Evolutionary conservation across 768 basidiomycete genomes (phyloP).

Genomic region (Dictyophora rubrovolvata): DNA sequence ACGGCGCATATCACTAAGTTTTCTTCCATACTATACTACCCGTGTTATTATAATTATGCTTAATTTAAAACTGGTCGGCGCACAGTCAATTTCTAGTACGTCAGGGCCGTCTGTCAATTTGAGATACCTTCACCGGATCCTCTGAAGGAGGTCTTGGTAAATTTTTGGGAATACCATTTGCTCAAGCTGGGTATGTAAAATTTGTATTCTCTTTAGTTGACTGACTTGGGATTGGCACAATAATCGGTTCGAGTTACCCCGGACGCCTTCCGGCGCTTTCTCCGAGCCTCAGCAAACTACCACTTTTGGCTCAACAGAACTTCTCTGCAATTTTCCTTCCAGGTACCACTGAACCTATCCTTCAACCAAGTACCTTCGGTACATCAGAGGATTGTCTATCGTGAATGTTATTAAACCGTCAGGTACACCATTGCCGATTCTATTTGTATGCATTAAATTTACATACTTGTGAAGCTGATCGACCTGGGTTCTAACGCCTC

Average conservation of each 20-base stretch:
- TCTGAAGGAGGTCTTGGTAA: constrained; percentile 16
- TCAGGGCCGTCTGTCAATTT: constrained; percentile 19
- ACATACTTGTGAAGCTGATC: neutral
- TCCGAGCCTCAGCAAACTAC: constrained; percentile 25
- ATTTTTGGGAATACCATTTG: constrained; percentile 34
- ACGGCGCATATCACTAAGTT: too few species aligned
- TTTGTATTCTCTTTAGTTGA: neutral
- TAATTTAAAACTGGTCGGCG: too few species aligned
- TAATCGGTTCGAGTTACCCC: neutral
- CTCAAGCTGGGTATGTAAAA: constrained; percentile 26
- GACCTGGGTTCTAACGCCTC: constrained; percentile 2
- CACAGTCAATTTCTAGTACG: neutral
- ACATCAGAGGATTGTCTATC: constrained; percentile 25
- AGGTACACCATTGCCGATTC: constrained; percentile 37
- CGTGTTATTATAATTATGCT: too few species aligned
- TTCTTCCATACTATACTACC: too few species aligned
- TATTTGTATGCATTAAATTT: constrained; percentile 35
- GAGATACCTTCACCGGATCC: constrained; percentile 20
- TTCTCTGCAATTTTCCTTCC: constrained; percentile 21
- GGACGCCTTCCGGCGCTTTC: constrained; percentile 19
- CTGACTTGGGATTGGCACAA: neutral
- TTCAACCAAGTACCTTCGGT: constrained; percentile 5
- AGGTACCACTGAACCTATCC: constrained; percentile 9
- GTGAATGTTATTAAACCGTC: constrained; percentile 42
- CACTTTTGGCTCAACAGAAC: constrained; percentile 29